Conservation (phyloP, 345 rosid species). For the Turritis glabra region DNA sequence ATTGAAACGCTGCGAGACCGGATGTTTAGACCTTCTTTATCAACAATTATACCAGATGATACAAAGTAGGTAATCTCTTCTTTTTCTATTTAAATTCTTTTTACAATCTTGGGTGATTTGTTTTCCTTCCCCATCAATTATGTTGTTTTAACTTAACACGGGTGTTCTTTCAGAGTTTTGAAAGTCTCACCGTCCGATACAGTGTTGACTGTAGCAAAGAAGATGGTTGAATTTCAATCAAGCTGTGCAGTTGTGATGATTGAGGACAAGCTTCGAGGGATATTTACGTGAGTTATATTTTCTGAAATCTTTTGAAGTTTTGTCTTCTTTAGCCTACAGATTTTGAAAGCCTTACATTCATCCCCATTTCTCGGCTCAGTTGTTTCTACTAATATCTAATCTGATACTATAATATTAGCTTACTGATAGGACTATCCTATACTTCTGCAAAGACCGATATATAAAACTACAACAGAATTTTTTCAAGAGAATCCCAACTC, state of each 20-base stretch:
- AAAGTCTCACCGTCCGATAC: constrained; percentile 82
- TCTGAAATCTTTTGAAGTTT: background rate
- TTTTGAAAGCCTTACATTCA: background rate
- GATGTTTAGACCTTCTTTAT: constrained; percentile 91
- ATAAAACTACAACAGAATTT: background rate
- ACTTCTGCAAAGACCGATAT: background rate
- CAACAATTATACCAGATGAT: constrained; percentile 82
- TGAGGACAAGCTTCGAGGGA: constrained; percentile 80
- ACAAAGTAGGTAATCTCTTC: constrained; percentile 95
- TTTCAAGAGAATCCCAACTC: background rate
- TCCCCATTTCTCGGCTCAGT: background rate
- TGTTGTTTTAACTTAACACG: constrained; percentile 11
- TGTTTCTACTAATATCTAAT: background rate
- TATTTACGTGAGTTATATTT: constrained; percentile 72
- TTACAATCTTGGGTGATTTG: background rate
- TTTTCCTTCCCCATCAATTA: background rate
- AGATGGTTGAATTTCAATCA: constrained; percentile 76
- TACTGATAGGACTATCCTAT: background rate
- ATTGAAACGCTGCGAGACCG: constrained; percentile 89
- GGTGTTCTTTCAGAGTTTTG: constrained; percentile 64
- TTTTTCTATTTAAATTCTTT: constrained; percentile 17
- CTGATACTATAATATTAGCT: constrained; percentile 4
- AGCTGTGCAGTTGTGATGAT: constrained; percentile 78
- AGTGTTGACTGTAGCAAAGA: constrained; percentile 66
- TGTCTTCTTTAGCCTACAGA: constrained; percentile 14